These are phyloP conservation scores for Tremellales sp. DNA, from an alignment of 1,284 basidiomycete genomes.

Conservation along the genomic window DNA sequence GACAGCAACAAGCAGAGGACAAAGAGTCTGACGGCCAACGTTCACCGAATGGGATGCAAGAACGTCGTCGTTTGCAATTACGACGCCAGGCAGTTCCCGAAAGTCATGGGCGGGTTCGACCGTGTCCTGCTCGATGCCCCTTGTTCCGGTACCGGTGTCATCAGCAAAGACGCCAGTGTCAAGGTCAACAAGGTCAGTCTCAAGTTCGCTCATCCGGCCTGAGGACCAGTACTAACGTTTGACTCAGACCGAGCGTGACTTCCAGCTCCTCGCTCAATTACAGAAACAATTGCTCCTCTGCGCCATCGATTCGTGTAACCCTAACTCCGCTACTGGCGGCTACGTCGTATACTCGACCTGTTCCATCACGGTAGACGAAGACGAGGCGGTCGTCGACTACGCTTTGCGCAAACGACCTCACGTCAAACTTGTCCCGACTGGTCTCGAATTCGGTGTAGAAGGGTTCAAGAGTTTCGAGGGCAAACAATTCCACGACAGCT, in stretches of 20 bases:
- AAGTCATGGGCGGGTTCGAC: slow-evolving; percentile 98
- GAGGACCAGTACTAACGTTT: too few relatives aligned
- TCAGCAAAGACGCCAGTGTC: slow-evolving; percentile 94
- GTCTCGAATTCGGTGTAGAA: slow-evolving; percentile 86
- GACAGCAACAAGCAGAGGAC: slow-evolving; percentile 92
- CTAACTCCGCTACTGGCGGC: slow-evolving; percentile 85
- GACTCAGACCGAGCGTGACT: slow-evolving; percentile 93
- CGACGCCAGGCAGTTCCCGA: slow-evolving; percentile 98
- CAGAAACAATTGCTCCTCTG: slow-evolving; percentile 99
- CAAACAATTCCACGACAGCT: slow-evolving; percentile 74
- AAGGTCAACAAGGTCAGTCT: slow-evolving; percentile 89
- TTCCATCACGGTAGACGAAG: slow-evolving; percentile 96
- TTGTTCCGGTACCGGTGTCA: slow-evolving; percentile 96
- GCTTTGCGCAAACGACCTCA: slow-evolving; percentile 96
- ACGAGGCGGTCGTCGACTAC: slow-evolving; percentile 97
- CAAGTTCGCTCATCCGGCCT: background rate
- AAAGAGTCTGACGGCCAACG: slow-evolving; percentile 93
- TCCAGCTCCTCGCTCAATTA: slow-evolving; percentile 87
- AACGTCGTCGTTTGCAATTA: slow-evolving; percentile 98
- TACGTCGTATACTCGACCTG: slow-evolving; percentile 98
- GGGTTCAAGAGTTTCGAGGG: slow-evolving; percentile 88
- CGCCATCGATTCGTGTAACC: slow-evolving; percentile 91
- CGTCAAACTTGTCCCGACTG: slow-evolving; percentile 87
- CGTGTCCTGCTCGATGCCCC: slow-evolving; percentile 94
- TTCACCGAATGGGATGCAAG: slow-evolving; percentile 95